Evolutionary conservation across 352 stramenopile species (phyloP), one percentile per base, ranked within the genome.

Genomic region (Globisporangium middletonii): DNA sequence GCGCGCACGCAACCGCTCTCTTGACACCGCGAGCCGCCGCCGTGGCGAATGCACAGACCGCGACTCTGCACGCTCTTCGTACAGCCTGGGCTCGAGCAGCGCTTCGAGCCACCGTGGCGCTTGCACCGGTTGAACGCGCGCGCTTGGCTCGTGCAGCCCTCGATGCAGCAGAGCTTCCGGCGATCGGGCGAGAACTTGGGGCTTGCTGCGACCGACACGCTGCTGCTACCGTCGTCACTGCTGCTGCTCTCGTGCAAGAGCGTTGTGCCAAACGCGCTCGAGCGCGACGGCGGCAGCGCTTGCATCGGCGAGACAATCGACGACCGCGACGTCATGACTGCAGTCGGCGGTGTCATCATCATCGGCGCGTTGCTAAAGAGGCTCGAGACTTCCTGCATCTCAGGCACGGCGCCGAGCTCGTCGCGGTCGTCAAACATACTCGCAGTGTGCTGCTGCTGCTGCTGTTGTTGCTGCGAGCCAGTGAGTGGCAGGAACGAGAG

Each of bases 111-210:
- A 18, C 84, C 84, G 56, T 94, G 84, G 37, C 79, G 78, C 63
- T 94, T 94, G 71, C 84, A 94, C 30, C 82, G 83, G 42, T 90
- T 88, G 61, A 89, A 94, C 9, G 82, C 82, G 41, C 84, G 67
- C 49, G 84, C 84, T 74, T 94, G 84, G 59, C 77, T 91, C 55
- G 73, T 86, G 64, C 84, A 94, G 28, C 77, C 80, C 66, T 88
- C 78, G 0, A 86, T 72, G 49, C 68, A 77, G 60, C 84, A 94
- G 41, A 92, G 58, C 41, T 91, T 91, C 48, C 84, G 81, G 38
- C 78, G 76, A 41, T 94, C 81, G 12, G 73, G 65, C 6, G 77
- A 88, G 50, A 88, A 82, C 48, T 87, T 89, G 13, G 64, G 63
- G 30, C 27, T 51, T 19, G 55, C 23, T 12, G 69, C 53, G 57